Conservation (phyloP, 1,284 basidiomycete species). For the Xerocomus amazonicus region DNA sequence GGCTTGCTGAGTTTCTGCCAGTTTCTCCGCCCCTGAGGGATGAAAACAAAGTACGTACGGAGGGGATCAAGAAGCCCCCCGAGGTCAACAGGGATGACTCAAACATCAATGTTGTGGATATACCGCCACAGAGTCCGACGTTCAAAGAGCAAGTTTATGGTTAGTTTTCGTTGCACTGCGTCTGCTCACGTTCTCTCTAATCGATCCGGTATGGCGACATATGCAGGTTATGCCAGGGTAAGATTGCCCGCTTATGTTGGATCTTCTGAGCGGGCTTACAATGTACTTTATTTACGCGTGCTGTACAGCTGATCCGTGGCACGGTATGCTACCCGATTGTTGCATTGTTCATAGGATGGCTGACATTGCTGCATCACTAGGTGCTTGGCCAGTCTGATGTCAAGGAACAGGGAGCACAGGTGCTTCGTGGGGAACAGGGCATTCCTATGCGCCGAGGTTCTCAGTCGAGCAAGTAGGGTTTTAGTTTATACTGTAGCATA, state of each 20-base stretch:
- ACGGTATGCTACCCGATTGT: slow-evolving; percentile 34
- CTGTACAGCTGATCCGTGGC: slow-evolving; percentile 41
- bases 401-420: slow-evolving; percentile 47
- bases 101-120: slow-evolving; percentile 25
- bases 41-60: slow-evolving; percentile 31
- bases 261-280: background rate
- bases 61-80: slow-evolving; percentile 25
- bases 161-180: slow-evolving; percentile 21
- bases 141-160: slow-evolving; percentile 51
- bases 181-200: background rate
- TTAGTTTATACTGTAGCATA: slow-evolving; percentile 1
- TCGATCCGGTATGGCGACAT: no score
- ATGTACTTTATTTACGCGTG: background rate
- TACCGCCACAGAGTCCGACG: slow-evolving; percentile 31
- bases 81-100: slow-evolving; percentile 29
- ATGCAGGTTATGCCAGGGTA: slow-evolving; percentile 34
- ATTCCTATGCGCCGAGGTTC: slow-evolving; percentile 29
- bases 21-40: slow-evolving; percentile 35
- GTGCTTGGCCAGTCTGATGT: slow-evolving; percentile 31
- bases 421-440: slow-evolving; percentile 41
- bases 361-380: slow-evolving; percentile 10
- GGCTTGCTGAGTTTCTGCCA: slow-evolving; percentile 12
- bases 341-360: slow-evolving; percentile 1
- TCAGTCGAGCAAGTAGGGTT: slow-evolving; percentile 15
- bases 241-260: background rate